These are phyloP conservation scores for Plasmopara muralis DNA, from an alignment of 352 stramenopile genomes.

Conservation along the genomic window DNA sequence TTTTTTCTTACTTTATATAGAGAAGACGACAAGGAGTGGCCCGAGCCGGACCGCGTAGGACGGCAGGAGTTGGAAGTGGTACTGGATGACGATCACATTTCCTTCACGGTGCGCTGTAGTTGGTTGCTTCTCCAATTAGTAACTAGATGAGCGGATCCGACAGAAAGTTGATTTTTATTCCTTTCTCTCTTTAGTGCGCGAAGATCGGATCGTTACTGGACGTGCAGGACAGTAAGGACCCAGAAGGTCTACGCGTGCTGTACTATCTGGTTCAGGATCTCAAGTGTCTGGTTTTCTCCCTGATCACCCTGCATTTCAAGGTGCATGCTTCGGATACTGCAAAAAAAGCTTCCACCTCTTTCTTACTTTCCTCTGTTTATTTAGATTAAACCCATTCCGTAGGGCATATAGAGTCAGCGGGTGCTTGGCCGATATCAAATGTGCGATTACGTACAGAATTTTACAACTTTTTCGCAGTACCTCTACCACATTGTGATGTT, in stretches of 20 bases:
- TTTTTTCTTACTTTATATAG: conserved; percentile 21
- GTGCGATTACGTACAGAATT: neutral
- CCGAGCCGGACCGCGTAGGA: conserved; percentile 88
- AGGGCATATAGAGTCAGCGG: conserved; percentile 21
- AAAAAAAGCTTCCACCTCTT: conserved; percentile 8
- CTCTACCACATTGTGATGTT: neutral
- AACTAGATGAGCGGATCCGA: neutral
- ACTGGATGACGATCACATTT: conserved; percentile 94
- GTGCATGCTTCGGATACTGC: conserved; percentile 29
- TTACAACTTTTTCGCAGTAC: neutral
- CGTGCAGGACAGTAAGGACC: conserved; percentile 94
- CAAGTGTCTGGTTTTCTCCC: conserved; percentile 94
- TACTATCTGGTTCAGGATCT: conserved; percentile 98
- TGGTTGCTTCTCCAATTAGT: neutral
- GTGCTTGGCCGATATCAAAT: neutral
- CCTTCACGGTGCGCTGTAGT: conserved; percentile 82
- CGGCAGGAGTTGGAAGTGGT: conserved; percentile 96
- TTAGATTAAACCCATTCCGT: conserved; percentile 93
- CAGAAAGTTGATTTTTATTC: conserved; percentile 2
- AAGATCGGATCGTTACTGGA: conserved; percentile 95
- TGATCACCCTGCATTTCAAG: conserved; percentile 97
- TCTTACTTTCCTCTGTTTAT: conserved; percentile 5
- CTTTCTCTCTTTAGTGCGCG: conserved; percentile 56
- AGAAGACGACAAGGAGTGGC: conserved; percentile 95
- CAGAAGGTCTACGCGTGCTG: conserved; percentile 90